A percentile compares a stretch with the other conserved stretches of the same genome.
These are phyloP conservation scores for Ajuga chamaepitys DNA, from an alignment of 257 asterid species.

Conservation along the genomic window DNA sequence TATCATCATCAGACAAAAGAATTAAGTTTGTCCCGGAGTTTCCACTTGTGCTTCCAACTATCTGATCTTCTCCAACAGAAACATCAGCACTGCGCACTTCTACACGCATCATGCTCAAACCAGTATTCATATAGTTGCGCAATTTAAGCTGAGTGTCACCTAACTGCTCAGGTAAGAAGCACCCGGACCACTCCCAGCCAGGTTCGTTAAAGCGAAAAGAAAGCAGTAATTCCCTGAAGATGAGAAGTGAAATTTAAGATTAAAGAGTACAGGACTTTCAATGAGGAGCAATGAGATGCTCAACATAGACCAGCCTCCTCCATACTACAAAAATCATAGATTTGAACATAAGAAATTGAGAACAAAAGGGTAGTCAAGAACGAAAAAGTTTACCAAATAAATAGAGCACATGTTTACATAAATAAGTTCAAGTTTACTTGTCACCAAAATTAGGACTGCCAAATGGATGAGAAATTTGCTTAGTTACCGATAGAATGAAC, in stretches of 20 bases:
- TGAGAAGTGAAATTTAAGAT: background rate
- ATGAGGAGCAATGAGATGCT: background rate
- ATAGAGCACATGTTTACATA: background rate
- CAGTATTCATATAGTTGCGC: constrained; percentile 67
- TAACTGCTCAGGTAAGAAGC: constrained; percentile 86
- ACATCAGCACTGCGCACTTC: constrained; percentile 96
- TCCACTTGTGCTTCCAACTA: constrained; percentile 77
- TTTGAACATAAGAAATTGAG: constrained; percentile 1
- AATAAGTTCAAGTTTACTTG: constrained; percentile 1
- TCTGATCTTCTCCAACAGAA: constrained; percentile 60
- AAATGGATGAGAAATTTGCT: constrained; percentile 1
- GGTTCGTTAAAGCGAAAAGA: constrained; percentile 80
- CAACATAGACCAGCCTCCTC: background rate
- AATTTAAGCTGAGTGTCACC: constrained; percentile 95
- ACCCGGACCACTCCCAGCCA: constrained; percentile 99
- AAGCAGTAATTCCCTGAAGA: constrained; percentile 72
- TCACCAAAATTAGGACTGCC: constrained; percentile 11
- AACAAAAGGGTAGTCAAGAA: background rate
- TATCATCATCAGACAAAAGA: constrained; percentile 82
- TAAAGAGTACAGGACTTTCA: background rate
- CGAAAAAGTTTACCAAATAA: background rate
- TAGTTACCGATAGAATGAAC: background rate
- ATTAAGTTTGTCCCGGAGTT: constrained; percentile 88
- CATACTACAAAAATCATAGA: background rate
- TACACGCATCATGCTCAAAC: constrained; percentile 80